These are phyloP conservation scores for Batkoa obscura DNA, from an alignment of 371 early-diverging fungal genomes.

Conservation along the genomic window DNA sequence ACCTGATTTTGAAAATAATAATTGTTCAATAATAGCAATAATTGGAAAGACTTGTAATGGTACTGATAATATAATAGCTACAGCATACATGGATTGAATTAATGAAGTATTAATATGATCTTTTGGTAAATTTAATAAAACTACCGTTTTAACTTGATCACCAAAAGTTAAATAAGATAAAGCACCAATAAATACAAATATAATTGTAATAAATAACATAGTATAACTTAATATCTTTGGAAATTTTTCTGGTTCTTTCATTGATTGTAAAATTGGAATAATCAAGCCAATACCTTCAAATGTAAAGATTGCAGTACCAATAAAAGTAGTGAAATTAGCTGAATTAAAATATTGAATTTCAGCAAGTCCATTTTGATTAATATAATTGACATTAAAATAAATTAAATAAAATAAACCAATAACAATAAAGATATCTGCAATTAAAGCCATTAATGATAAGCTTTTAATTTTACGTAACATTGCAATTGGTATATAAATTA, in stretches of 20 bases:
- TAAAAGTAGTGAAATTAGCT: constrained; percentile 51
- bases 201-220: constrained; percentile 41
- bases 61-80: constrained; percentile 74
- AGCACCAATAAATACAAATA: constrained; percentile 53
- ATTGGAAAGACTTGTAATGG: constrained; percentile 74
- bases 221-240: constrained; percentile 45
- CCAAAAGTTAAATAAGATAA: constrained; percentile 77
- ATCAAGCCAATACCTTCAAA: constrained; percentile 83
- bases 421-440: constrained; percentile 59
- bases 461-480: constrained; percentile 54
- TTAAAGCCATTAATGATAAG: constrained; percentile 41
- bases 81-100: constrained; percentile 63
- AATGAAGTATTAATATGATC: constrained; percentile 20
- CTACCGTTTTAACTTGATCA: constrained; percentile 54
- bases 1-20: constrained; percentile 25
- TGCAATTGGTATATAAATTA: constrained; percentile 48
- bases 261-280: constrained; percentile 74
- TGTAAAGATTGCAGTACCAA: constrained; percentile 85
- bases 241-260: constrained; percentile 67
- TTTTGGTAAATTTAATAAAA: constrained; percentile 58
- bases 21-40: constrained; percentile 67
- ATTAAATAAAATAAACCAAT: constrained; percentile 48
- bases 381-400: constrained; percentile 27
- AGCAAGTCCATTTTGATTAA: constrained; percentile 14
- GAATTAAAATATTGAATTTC: constrained; percentile 25